These are phyloP conservation scores for Dipteronia dyeriana DNA, from an alignment of 345 rosid species.

Conservation along the genomic window DNA sequence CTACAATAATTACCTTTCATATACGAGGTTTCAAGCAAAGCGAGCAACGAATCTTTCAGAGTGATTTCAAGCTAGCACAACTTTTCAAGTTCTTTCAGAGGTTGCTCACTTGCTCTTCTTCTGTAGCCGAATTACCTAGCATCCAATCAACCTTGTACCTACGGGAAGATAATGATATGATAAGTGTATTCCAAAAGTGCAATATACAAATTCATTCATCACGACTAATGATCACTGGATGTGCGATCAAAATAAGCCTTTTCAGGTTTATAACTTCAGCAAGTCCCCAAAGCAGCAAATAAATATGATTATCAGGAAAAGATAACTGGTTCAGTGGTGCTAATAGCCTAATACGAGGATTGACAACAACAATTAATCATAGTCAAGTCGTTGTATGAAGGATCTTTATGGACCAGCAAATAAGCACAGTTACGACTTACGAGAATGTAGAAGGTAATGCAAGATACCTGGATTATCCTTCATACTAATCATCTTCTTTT, in stretches of 20 bases:
- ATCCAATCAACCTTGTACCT: slow-evolving; percentile 30
- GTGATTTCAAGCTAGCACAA: background rate
- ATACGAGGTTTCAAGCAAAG: background rate
- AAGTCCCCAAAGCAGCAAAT: background rate
- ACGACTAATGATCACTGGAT: background rate
- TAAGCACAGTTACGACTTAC: background rate
- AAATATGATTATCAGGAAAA: too few species aligned
- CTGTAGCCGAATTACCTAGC: slow-evolving; percentile 14
- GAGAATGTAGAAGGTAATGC: background rate
- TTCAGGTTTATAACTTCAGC: background rate
- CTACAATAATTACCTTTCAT: background rate
- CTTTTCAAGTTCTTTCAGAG: background rate
- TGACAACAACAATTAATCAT: background rate
- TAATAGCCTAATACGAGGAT: background rate
- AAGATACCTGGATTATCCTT: slow-evolving; percentile 39
- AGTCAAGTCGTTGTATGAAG: background rate
- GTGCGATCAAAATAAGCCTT: background rate
- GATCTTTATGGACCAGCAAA: background rate
- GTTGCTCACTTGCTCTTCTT: slow-evolving; percentile 11
- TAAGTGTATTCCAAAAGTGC: background rate
- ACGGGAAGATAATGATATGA: background rate
- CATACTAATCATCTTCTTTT: slow-evolving; percentile 41
- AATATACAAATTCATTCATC: background rate
- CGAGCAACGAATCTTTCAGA: background rate
- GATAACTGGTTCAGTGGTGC: too few species aligned